Conservation (phyloP, 768 basidiomycete species). For the Tylopilus sp. region DNA sequence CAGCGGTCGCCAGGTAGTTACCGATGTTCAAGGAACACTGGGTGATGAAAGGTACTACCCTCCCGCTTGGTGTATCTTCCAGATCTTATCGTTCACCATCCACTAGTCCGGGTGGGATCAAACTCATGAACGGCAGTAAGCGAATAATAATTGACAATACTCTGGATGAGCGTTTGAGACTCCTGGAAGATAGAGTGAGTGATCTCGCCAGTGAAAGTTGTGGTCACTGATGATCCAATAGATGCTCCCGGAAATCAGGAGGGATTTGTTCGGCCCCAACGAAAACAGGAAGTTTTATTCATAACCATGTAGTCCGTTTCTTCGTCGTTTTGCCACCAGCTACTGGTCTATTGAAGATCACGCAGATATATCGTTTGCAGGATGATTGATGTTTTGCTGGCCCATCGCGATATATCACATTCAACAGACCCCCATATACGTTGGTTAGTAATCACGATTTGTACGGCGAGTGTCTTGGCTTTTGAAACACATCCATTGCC, state of each 20-base stretch:
- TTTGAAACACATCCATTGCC: no score
- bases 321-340: background rate
- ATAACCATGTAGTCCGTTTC: conserved; percentile 25
- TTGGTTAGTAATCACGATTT: background rate
- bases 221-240: conserved; percentile 28
- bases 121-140: conserved; percentile 63
- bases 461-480: no score
- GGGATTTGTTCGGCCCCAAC: conserved; percentile 85
- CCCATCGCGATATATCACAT: background rate
- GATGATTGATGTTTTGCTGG: background rate
- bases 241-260: conserved; percentile 96
- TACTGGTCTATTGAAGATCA: background rate
- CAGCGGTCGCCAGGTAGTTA: conserved; percentile 62
- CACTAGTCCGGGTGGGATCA: conserved; percentile 79
- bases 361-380: background rate
- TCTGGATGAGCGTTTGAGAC: conserved; percentile 82
- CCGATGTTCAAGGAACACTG: conserved; percentile 59
- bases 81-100: background rate
- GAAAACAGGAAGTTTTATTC: conserved; percentile 91
- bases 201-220: background rate
- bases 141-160: conserved; percentile 94
- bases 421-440: background rate
- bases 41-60: conserved; percentile 61
- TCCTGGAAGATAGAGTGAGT: conserved; percentile 86
- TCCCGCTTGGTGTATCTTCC: background rate